phyloP scores from a whole-genome alignment of 169 alveolate genomes.

The Cryptosporidium andersoni region DNA sequence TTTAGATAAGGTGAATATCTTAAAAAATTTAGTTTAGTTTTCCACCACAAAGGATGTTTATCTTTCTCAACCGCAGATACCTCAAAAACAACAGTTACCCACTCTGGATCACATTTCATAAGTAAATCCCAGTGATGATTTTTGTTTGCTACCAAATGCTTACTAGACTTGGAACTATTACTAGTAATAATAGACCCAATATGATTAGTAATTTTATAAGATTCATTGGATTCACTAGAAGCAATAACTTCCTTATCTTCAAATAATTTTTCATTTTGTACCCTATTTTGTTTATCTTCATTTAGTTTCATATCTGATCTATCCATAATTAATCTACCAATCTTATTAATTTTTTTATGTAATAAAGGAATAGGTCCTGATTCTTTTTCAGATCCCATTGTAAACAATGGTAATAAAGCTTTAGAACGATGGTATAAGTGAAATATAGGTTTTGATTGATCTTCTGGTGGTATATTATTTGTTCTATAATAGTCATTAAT shows the following conservation, averaged over 20 bases:
- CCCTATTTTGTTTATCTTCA: background rate
- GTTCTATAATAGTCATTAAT: constrained; percentile 37
- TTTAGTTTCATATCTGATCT: too few species aligned
- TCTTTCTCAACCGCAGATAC: constrained; percentile 68
- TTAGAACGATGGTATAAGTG: constrained; percentile 52
- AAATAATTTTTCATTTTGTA: constrained; percentile 11
- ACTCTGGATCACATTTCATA: constrained; percentile 65
- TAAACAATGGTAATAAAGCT: constrained; percentile 30
- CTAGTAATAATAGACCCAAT: constrained; percentile 25
- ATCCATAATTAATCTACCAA: constrained; percentile 9
- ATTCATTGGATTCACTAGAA: constrained; percentile 54
- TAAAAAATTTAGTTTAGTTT: constrained; percentile 14
- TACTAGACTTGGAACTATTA: constrained; percentile 1
- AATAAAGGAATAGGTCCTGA: constrained; percentile 60
- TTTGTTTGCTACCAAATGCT: constrained; percentile 9
- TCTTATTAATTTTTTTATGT: constrained; percentile 48
- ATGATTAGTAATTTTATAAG: constrained; percentile 18
- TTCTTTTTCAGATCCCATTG: constrained; percentile 12
- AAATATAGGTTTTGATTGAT: constrained; percentile 51
- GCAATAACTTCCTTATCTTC: constrained; percentile 24
- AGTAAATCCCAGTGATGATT: constrained; percentile 69
- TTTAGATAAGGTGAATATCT: constrained; percentile 60
- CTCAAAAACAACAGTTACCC: constrained; percentile 64
- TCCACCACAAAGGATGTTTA: constrained; percentile 71
- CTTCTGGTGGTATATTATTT: constrained; percentile 46